A percentile compares a stretch with the other conserved stretches of the same genome.
phyloP scores from a whole-genome alignment of 257 asterid species.

The Datura wrightii region DNA sequence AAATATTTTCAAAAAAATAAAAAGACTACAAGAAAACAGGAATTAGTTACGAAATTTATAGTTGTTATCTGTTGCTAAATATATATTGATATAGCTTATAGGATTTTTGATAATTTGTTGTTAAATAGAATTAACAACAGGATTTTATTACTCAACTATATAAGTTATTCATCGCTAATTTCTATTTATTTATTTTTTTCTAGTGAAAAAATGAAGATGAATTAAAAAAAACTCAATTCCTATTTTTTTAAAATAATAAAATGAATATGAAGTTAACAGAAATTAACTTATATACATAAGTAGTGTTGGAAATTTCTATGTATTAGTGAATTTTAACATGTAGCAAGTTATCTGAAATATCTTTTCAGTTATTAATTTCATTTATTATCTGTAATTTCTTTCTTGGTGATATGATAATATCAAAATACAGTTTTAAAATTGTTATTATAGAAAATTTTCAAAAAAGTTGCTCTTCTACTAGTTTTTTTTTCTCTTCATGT shows the following conservation, averaged over 20 bases:
- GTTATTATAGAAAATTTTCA: not conserved
- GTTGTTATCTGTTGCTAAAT: too few species aligned
- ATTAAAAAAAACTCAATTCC: too few species aligned
- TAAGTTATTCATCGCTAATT: not conserved
- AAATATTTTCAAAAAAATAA: too few species aligned
- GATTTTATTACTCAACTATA: too few species aligned
- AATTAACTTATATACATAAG: not conserved
- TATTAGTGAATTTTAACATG: not conserved
- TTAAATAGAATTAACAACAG: not conserved
- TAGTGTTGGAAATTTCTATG: not conserved
- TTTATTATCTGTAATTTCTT: not conserved
- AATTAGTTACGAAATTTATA: not conserved
- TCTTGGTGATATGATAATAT: not conserved
- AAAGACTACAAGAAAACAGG: not conserved
- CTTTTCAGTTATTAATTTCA: not conserved
- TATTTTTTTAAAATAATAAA: not conserved
- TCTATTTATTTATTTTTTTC: not conserved
- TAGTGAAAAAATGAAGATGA: not conserved
- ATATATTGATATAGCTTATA: not conserved
- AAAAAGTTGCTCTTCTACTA: not conserved
- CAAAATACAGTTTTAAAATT: not conserved
- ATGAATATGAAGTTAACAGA: not conserved
- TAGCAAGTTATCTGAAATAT: not conserved
- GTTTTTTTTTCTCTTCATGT: not conserved
- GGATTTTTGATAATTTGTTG: not conserved